Evolutionary conservation across 768 basidiomycete species (phyloP).

Genomic region (Imleria badia): DNA sequence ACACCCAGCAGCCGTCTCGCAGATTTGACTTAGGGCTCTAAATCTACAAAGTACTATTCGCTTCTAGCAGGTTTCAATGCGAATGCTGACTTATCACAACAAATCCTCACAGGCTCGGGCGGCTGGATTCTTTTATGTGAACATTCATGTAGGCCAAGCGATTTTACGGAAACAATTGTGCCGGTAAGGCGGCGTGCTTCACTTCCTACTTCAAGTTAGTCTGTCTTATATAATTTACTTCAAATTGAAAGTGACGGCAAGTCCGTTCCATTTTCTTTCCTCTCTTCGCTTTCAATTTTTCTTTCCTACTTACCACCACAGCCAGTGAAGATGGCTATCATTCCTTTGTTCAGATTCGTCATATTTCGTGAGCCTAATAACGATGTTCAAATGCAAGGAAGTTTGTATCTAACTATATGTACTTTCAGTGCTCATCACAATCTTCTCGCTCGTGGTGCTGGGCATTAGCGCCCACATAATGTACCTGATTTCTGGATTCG

Average conservation of each 20-base stretch:
- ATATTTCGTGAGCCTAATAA: conserved; percentile 22
- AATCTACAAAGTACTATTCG: too few relatives aligned
- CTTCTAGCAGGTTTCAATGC: not conserved
- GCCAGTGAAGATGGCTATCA: conserved; percentile 19
- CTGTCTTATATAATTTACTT: not conserved
- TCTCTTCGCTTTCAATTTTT: not conserved
- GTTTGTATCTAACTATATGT: not conserved
- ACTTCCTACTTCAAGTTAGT: not conserved
- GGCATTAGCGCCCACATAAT: conserved; percentile 23
- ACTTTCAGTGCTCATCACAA: conserved; percentile 13
- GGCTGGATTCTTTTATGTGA: conserved; percentile 6
- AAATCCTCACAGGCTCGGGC: not conserved
- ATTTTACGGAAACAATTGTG: conserved; percentile 4
- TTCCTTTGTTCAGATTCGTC: conserved; percentile 24
- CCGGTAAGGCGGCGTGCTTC: too few relatives aligned
- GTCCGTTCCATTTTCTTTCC: not conserved
- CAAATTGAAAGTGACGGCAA: not conserved
- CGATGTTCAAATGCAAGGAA: not conserved
- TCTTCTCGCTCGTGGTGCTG: conserved; percentile 19
- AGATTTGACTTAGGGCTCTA: too few relatives aligned
- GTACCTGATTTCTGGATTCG: conserved; percentile 9
- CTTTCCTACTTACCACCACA: not conserved
- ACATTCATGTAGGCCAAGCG: not conserved
- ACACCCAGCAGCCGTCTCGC: too few relatives aligned
- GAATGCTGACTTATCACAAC: not conserved